Conservation (phyloP, 805 yeast genomes). For the Wickerhamiella nectarea region DNA sequence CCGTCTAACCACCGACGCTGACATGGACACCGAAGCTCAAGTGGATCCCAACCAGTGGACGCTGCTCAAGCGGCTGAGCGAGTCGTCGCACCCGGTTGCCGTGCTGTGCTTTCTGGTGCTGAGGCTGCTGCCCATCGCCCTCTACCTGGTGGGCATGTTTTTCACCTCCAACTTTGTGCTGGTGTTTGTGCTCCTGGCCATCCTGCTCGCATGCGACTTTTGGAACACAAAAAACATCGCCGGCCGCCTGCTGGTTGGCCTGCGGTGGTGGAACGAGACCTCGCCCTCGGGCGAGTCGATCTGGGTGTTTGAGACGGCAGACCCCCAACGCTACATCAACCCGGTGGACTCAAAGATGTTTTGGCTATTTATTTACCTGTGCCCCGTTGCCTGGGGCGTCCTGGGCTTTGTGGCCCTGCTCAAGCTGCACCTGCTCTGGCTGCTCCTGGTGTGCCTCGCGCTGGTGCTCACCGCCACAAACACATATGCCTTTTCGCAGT, state of each 20-base stretch:
- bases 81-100: constrained; percentile 78
- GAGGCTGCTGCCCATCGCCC: constrained; percentile 46
- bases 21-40: constrained; percentile 7
- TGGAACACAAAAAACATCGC: constrained; percentile 88
- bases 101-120: constrained; percentile 48
- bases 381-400: constrained; percentile 64
- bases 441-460: constrained; percentile 39
- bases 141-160: constrained; percentile 58
- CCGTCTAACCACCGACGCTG: background rate
- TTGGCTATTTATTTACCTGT: constrained; percentile 64
- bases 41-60: constrained; percentile 17
- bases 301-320: constrained; percentile 84
- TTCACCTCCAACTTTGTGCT: constrained; percentile 44
- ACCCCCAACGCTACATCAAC: constrained; percentile 50
- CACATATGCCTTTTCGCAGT: constrained; percentile 77
- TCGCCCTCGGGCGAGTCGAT: constrained; percentile 47
- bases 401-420: constrained; percentile 67
- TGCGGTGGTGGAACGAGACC: constrained; percentile 92
- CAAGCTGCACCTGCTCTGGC: constrained; percentile 56
- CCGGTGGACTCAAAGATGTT: constrained; percentile 85
- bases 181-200: constrained; percentile 63
- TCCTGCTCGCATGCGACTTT: constrained; percentile 76
- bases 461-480: constrained; percentile 63
- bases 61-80: constrained; percentile 36
- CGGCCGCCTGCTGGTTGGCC: constrained; percentile 79